phyloP scores from a whole-genome alignment of 2,329 filamentous ascomycete genomes.

The Tolypocladium sp. region DNA sequence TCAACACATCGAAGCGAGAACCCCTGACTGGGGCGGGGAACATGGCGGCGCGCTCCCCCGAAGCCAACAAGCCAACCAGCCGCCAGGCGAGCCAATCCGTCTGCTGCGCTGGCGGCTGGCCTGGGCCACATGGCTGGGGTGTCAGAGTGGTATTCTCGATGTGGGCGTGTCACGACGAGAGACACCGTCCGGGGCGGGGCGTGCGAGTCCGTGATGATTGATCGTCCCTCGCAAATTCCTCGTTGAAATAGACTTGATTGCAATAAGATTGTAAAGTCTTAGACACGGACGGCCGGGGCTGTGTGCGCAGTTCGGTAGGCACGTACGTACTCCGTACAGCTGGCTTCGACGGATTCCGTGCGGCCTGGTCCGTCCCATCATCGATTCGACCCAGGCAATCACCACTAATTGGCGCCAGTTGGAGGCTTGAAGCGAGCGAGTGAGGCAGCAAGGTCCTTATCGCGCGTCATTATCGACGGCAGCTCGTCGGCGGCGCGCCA shows the following conservation, averaged over 20 bases:
- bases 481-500: background rate
- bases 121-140: background rate
- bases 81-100: background rate
- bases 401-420: background rate
- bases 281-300: slow-evolving; percentile 2
- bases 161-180: too few species aligned
- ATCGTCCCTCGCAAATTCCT: background rate
- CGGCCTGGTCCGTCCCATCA: background rate
- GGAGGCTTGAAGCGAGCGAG: background rate
- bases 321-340: too few species aligned
- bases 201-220: background rate
- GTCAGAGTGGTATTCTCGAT: background rate
- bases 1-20: background rate
- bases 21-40: background rate
- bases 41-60: background rate
- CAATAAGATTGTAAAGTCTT: slow-evolving; percentile 9
- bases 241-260: slow-evolving; percentile 8
- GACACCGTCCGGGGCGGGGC: background rate
- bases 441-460: background rate
- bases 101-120: background rate
- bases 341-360: background rate
- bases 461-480: background rate
- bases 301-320: background rate
- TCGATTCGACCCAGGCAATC: background rate
- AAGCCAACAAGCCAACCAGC: background rate